A percentile compares a stretch with the other conserved stretches of the same genome.
phyloP scores from a whole-genome alignment of 306 rosid genomes.

The Castanea mollissima region DNA sequence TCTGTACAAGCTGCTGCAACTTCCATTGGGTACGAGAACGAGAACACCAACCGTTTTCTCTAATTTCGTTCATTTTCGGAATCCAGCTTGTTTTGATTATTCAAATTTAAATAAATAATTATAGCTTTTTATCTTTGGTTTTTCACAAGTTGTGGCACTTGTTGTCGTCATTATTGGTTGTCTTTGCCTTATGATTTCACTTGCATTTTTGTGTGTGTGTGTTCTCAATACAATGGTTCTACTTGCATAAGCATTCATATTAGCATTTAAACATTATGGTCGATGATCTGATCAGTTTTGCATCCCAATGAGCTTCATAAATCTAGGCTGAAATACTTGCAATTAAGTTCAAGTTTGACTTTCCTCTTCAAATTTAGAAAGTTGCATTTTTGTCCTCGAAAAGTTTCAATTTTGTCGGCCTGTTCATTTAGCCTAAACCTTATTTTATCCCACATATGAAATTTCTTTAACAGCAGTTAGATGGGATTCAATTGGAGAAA shows the following conservation, averaged over 20 bases:
- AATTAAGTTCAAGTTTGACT: no score
- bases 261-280: background rate
- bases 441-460: no score
- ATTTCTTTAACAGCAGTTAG: no score
- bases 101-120: no score
- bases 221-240: background rate
- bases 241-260: background rate
- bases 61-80: background rate
- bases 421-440: no score
- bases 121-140: background rate
- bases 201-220: background rate
- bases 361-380: no score
- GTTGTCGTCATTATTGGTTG: background rate
- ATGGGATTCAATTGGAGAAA: no score
- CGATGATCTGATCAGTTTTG: background rate
- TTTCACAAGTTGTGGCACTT: background rate
- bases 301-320: background rate
- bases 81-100: background rate
- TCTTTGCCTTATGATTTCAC: background rate
- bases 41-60: conserved; percentile 10
- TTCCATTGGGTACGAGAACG: conserved; percentile 44
- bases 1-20: conserved; percentile 33
- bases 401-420: no score
- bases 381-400: no score
- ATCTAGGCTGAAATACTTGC: no score